phyloP scores from a whole-genome alignment of 176 grass and related monocot species.

The Aegilops longissima region DNA sequence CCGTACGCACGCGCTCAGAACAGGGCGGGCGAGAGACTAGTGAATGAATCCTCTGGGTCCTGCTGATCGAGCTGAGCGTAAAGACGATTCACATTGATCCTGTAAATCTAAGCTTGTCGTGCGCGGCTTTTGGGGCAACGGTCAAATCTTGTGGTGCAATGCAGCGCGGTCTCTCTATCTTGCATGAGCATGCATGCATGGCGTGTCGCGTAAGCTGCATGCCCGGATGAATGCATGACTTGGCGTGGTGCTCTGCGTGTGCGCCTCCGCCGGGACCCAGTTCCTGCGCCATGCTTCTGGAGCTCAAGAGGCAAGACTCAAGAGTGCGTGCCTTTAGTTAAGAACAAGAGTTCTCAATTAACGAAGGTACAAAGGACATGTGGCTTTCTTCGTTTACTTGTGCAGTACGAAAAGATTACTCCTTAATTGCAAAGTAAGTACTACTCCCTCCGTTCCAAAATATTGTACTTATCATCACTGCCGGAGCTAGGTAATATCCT shows the following conservation, averaged over 20 bases:
- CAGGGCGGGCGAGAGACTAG: neutral
- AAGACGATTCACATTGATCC: neutral
- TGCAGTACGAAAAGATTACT: too few relatives aligned
- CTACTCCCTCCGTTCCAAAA: too few relatives aligned
- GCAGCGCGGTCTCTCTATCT: neutral
- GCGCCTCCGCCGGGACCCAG: neutral
- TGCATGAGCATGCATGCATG: neutral
- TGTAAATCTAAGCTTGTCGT: neutral
- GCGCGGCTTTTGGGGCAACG: slow-evolving; percentile 26
- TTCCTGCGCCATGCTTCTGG: neutral
- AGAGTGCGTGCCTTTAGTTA: too few relatives aligned
- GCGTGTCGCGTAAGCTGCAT: slow-evolving; percentile 6
- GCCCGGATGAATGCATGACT: neutral
- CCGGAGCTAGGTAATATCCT: too few relatives aligned
- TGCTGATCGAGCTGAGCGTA: neutral
- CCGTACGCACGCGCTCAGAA: neutral
- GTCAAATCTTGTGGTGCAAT: slow-evolving; percentile 45
- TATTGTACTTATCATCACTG: too few relatives aligned
- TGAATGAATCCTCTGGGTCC: neutral
- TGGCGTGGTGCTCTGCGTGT: neutral
- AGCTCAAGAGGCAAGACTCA: neutral
- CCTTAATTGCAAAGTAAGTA: too few relatives aligned
- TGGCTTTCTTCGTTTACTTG: too few relatives aligned
- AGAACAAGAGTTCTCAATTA: too few relatives aligned
- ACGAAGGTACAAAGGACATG: too few relatives aligned